Base-by-base conservation (phyloP, 345 rosid genomes). In the Salix caprea region DNA sequence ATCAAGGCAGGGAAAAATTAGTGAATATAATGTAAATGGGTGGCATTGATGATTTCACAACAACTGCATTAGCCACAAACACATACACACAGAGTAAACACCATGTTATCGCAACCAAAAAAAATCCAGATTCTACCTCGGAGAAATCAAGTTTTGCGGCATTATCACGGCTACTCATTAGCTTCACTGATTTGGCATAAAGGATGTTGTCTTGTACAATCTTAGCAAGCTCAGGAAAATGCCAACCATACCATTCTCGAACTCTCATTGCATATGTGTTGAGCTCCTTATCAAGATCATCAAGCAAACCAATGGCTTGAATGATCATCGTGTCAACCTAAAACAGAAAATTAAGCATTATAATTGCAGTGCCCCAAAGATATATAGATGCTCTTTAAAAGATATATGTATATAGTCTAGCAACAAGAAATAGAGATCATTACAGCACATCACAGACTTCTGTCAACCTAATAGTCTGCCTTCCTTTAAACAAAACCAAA, bases 291-390 rank as follows among this genome's bases (percentile, higher is more conserved):
- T 96, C 97, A 77, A 96, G 97, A 80, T 96, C 98, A 58, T 93
- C 99, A 71, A 93, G 96, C 67, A 96, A 85, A 15, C 99, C 96
- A 76, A 96, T 92, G 5, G 98, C 98, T 77, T 96, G 99, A 85
- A 96, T 88, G 61, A 96, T 91, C 98, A 93, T 96, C 2, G 99
- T 93, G 83, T 96, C 99, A 36, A 92, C 99, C 98, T 91, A 78
- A 58, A 81, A 26, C 34, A 77, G 62, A 52, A 19, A 73, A 71
- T 14, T 26, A n/a, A 32, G 48, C 19, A 69, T 66, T 8, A 76
- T 44, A 9, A 54, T 65, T 2, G n/a, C 36, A 36, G 30, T 1
- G 12, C 9, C 40, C 62, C 24, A 34, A n/a, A 3, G 16, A 44
- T 50, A 58, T 15, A n/a, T 32, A 68, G 10, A 69, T 58, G 30